Evolutionary conservation across 2,329 filamentous ascomycete species (phyloP).

Genomic region (Pseudogymnoascus sp.): DNA sequence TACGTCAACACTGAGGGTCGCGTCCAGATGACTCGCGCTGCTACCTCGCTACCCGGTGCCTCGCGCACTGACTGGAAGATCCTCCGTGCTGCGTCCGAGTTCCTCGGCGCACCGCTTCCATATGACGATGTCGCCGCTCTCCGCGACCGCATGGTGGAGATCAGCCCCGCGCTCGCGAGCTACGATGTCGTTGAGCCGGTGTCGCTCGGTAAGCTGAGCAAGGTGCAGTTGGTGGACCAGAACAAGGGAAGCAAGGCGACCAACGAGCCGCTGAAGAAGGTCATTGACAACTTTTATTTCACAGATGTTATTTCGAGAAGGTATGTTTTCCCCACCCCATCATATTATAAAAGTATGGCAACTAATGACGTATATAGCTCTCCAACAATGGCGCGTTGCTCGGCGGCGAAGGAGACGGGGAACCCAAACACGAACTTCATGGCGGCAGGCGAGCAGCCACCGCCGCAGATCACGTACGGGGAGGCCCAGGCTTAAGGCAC

Average conservation of each 20-base stretch:
- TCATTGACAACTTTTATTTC: constrained; percentile 96
- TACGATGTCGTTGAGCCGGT: constrained; percentile 89
- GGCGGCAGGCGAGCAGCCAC: constrained; percentile 50
- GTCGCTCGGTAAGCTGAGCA: constrained; percentile 68
- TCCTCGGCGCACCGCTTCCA: constrained; percentile 75
- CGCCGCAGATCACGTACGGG: constrained; percentile 28
- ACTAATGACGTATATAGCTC: constrained; percentile 50
- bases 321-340: constrained; percentile 43
- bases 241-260: constrained; percentile 80
- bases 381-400: constrained; percentile 96
- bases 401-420: constrained; percentile 77
- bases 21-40: constrained; percentile 86
- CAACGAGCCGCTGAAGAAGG: constrained; percentile 69
- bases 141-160: constrained; percentile 89
- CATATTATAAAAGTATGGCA: constrained; percentile 9
- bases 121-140: constrained; percentile 90
- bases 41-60: constrained; percentile 81
- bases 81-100: constrained; percentile 85
- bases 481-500: constrained; percentile 14
- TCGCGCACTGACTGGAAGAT: constrained; percentile 99
- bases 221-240: constrained; percentile 90
- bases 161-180: constrained; percentile 79
- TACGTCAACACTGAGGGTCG: constrained; percentile 98
- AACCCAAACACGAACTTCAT: constrained; percentile 74
- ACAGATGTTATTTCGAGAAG: constrained; percentile 95